Base-by-base conservation (phyloP, 305 asterid species). In the Salvia sclarea region DNA sequence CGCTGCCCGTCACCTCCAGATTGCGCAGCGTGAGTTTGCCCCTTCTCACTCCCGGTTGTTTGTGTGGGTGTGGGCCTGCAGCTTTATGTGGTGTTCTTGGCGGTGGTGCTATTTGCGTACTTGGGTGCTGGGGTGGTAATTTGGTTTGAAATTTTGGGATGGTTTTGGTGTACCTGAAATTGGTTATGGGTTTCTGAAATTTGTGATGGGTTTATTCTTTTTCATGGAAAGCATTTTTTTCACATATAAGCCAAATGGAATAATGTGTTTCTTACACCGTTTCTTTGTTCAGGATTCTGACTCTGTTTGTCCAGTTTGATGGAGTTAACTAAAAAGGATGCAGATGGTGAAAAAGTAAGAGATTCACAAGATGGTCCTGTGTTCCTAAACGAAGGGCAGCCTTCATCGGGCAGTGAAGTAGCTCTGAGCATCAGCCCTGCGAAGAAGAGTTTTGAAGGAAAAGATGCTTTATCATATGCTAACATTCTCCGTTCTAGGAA, bases 401-500 rank as follows among this genome's bases (percentile, higher is more conserved):
- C 86, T 72, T 80, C 86, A 31, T 67, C 87, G 16, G 82, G 74
- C 54, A 66, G 75, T 68, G 70, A 68, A 75, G 75, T 77, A 68
- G 75, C 88, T 69, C 76, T 68, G 14, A 74, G 76, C 79, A 56
- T 35, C 69, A 66, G 64, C 77, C 83, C 81, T 12, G 33, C 64
- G 17, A 83, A 84, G 79, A 89, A 76, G 78, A 82, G 53, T 52
- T 66, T 80, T 60, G 94, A 85, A 71, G 91, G 86, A 71, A 87
- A 84, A 71, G 93, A 89, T 81, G 92, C 85, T 48, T 80, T 95
- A 73, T 80, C 96, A 49, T 92, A 82, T 84, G 99, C 96, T 28
- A 80, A 86, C 86, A 85, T 88, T 66, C 97, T 95, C 60, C 98
- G 98, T 37, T 88, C 97, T 59, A 84, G 98, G 78, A 92, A 86